These are phyloP conservation scores for Ceratocystis colombiana DNA, from an alignment of 2,329 filamentous ascomycete genomes.

Conservation along the genomic window DNA sequence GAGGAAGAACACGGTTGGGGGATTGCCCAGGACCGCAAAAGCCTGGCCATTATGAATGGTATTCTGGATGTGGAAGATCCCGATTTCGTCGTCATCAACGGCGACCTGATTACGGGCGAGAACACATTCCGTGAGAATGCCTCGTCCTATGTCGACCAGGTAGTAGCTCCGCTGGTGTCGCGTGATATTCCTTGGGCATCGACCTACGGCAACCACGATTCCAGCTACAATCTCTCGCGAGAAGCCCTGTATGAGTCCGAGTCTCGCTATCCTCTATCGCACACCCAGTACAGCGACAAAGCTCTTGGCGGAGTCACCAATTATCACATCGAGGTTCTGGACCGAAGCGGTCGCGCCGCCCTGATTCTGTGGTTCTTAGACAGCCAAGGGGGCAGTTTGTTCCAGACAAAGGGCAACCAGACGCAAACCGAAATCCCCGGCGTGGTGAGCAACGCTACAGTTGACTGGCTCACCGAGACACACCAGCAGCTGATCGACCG, in stretches of 20 bases:
- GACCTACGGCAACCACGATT: conserved; percentile 64
- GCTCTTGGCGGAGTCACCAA: conserved; percentile 36
- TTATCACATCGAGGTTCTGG: conserved; percentile 40
- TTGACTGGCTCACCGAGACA: conserved; percentile 20
- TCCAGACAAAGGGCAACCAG: conserved; percentile 2
- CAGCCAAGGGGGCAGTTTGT: conserved; percentile 43
- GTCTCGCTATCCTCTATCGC: conserved; percentile 32
- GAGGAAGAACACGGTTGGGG: conserved; percentile 47
- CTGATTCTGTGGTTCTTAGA: conserved; percentile 65
- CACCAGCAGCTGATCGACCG: conserved; percentile 18
- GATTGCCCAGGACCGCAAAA: conserved; percentile 46
- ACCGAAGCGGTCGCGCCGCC: conserved; percentile 34
- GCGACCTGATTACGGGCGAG: conserved; percentile 62
- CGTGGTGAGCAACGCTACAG: conserved; percentile 18
- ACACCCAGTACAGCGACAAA: conserved; percentile 21
- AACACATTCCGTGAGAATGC: conserved; percentile 42
- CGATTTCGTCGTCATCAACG: conserved; percentile 57
- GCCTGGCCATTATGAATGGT: conserved; percentile 45
- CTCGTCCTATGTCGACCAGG: conserved; percentile 48
- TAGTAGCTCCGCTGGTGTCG: conserved; percentile 48
- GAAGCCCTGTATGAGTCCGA: conserved; percentile 33
- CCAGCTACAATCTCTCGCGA: conserved; percentile 47
- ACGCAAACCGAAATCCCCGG: conserved; percentile 16
- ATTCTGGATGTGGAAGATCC: conserved; percentile 49
- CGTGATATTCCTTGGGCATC: conserved; percentile 52